Percentiles rank a stretch among this genome's conserved stretches.
These are phyloP conservation scores for Rhynchospora tenuis DNA, from an alignment of 176 grass and related monocot genomes.

Conservation along the genomic window DNA sequence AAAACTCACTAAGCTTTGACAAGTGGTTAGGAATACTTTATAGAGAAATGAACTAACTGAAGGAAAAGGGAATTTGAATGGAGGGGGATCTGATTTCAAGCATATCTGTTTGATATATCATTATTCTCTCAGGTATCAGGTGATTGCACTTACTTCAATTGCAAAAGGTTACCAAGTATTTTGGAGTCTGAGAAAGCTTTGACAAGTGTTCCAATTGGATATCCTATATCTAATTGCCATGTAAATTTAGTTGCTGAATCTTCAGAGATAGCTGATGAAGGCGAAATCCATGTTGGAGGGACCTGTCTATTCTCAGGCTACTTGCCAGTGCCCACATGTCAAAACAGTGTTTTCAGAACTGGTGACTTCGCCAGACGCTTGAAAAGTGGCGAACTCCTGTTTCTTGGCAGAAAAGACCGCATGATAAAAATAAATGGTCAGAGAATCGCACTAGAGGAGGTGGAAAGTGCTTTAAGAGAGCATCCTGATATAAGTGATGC, in stretches of 20 bases:
- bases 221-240: slow-evolving; percentile 77
- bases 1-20: too few relatives aligned
- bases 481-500: slow-evolving; percentile 56
- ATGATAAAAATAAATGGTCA: slow-evolving; percentile 76
- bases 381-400: slow-evolving; percentile 61
- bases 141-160: slow-evolving; percentile 91
- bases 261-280: slow-evolving; percentile 33
- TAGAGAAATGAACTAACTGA: background rate
- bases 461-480: slow-evolving; percentile 67
- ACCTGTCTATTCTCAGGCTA: slow-evolving; percentile 80
- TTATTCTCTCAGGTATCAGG: slow-evolving; percentile 70
- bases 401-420: slow-evolving; percentile 77
- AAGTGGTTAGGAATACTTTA: too few relatives aligned
- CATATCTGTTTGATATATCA: background rate
- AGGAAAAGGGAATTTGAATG: background rate
- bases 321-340: slow-evolving; percentile 27
- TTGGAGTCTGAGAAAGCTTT: slow-evolving; percentile 34
- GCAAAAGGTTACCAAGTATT: slow-evolving; percentile 58
- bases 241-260: slow-evolving; percentile 35
- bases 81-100: background rate
- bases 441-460: slow-evolving; percentile 67
- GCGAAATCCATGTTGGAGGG: slow-evolving; percentile 76
- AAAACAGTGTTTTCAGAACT: slow-evolving; percentile 43
- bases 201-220: slow-evolving; percentile 73
- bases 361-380: slow-evolving; percentile 68